Evolutionary conservation across 1,284 basidiomycete genomes (phyloP).

Genomic region (Ustilago shanxiensis): DNA sequence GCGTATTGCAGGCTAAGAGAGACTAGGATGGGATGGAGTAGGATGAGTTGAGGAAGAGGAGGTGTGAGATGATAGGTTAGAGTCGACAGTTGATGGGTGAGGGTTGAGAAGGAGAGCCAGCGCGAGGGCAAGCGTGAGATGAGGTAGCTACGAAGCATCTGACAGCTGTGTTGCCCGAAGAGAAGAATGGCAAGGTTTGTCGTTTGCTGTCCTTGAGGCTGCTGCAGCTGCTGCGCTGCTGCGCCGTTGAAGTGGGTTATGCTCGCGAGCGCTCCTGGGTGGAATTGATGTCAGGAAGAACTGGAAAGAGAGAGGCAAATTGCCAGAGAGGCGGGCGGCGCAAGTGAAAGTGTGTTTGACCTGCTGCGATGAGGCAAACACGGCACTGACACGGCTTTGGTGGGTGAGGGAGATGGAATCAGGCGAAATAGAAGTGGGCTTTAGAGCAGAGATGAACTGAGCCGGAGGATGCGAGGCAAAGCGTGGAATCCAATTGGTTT

Average conservation of each 20-base stretch:
- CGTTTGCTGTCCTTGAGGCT: too few species aligned
- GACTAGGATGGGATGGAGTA: conserved; percentile 4
- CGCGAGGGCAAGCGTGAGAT: conserved; percentile 2
- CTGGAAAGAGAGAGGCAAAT: not conserved
- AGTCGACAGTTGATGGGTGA: not conserved
- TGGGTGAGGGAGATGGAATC: not conserved
- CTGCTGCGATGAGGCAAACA: not conserved
- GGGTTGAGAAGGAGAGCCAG: not conserved
- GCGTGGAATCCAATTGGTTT: not conserved
- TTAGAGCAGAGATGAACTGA: conserved; percentile 8
- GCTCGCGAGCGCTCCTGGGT: not conserved
- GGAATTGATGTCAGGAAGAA: not conserved
- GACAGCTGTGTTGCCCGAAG: not conserved
- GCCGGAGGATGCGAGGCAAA: not conserved
- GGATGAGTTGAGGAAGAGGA: too few species aligned
- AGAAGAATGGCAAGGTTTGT: not conserved
- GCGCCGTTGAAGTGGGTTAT: not conserved
- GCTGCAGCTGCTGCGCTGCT: conserved; percentile 3
- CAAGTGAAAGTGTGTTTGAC: not conserved
- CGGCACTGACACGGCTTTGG: not conserved
- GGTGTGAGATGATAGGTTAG: not conserved
- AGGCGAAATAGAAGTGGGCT: conserved; percentile 1
- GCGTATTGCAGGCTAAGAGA: conserved; percentile 3
- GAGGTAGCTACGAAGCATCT: conserved; percentile 1
- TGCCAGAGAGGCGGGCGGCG: not conserved